A percentile compares a stretch with the other conserved stretches of the same genome.
These are phyloP conservation scores for Cylindrotheca closterium DNA, from an alignment of 108 stramenopile species.

Conservation along the genomic window DNA sequence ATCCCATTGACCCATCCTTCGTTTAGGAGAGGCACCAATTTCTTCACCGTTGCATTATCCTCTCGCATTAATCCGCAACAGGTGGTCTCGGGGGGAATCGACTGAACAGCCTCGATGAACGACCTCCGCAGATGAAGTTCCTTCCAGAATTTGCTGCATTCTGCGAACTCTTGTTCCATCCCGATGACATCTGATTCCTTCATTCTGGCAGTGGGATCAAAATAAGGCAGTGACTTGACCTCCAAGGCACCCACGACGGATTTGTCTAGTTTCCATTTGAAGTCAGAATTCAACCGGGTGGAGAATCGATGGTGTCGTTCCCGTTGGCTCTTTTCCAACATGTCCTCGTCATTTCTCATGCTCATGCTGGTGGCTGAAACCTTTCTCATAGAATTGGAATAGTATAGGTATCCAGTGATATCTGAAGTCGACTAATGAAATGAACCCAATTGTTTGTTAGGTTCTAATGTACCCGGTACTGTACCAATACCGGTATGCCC, in stretches of 20 bases:
- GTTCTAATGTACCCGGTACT: too few relatives aligned
- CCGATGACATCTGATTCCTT: not conserved
- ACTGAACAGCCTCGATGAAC: slow-evolving; percentile 23
- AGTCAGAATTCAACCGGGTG: slow-evolving; percentile 28
- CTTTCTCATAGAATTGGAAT: not conserved
- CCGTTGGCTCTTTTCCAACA: too few relatives aligned
- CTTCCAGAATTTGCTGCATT: slow-evolving; percentile 17
- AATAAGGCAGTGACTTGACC: slow-evolving; percentile 13
- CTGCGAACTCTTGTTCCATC: slow-evolving; percentile 4
- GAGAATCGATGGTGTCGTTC: too few relatives aligned
- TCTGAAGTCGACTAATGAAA: too few relatives aligned
- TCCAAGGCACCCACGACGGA: slow-evolving; percentile 35
- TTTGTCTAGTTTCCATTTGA: slow-evolving; percentile 35
- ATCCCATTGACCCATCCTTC: slow-evolving; percentile 27
- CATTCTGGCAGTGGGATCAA: slow-evolving; percentile 15
- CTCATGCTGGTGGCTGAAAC: not conserved
- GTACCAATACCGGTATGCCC: too few relatives aligned
- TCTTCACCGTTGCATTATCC: slow-evolving; percentile 15
- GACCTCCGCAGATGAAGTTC: slow-evolving; percentile 15
- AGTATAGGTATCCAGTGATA: slow-evolving; percentile 3
- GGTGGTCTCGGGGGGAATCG: slow-evolving; percentile 19
- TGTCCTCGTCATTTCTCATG: too few relatives aligned
- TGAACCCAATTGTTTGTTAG: too few relatives aligned
- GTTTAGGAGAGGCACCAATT: slow-evolving; percentile 14
- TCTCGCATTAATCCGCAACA: slow-evolving; percentile 30